Evolutionary conservation across 1,284 basidiomycete genomes (phyloP).

Genomic region (Singerocomus inundabilis): DNA sequence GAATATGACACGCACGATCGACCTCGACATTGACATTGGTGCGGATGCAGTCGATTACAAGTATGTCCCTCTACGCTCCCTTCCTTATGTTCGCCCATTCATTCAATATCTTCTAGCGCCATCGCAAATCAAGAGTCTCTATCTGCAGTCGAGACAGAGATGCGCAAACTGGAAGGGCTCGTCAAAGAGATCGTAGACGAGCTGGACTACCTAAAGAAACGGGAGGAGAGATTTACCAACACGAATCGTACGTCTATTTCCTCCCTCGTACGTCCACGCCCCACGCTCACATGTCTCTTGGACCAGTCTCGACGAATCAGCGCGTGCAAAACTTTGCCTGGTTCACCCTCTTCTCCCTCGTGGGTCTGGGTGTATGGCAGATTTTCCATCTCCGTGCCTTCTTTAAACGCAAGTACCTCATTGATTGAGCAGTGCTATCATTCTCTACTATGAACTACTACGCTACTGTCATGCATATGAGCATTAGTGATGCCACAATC

Average conservation of each 20-base stretch:
- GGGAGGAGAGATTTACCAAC: conserved; percentile 87
- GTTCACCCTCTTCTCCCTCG: conserved; percentile 78
- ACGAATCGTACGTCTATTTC: conserved; percentile 77
- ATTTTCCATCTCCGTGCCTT: conserved; percentile 90
- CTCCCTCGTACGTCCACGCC: not conserved
- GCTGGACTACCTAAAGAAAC: conserved; percentile 85
- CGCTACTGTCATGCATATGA: conserved; percentile 2
- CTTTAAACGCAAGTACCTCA: conserved; percentile 97
- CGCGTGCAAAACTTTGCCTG: conserved; percentile 94
- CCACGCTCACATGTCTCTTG: conserved; percentile 1
- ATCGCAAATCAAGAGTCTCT: conserved; percentile 98
- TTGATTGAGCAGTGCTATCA: conserved; percentile 58
- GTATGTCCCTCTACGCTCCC: conserved; percentile 44
- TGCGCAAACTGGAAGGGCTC: conserved; percentile 94
- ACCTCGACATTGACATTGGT: conserved; percentile 96
- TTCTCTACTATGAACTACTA: conserved; percentile 5
- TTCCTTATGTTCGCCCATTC: not conserved
- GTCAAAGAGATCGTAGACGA: conserved; percentile 96
- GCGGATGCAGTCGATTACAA: conserved; percentile 99
- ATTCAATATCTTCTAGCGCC: conserved; percentile 53
- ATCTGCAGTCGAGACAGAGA: conserved; percentile 94
- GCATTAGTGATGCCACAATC: not conserved
- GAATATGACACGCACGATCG: conserved; percentile 67
- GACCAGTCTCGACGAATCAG: conserved; percentile 83
- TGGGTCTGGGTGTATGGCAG: conserved; percentile 92